Conservation (phyloP, 306 rosid species). For the Sicyos edulis region DNA sequence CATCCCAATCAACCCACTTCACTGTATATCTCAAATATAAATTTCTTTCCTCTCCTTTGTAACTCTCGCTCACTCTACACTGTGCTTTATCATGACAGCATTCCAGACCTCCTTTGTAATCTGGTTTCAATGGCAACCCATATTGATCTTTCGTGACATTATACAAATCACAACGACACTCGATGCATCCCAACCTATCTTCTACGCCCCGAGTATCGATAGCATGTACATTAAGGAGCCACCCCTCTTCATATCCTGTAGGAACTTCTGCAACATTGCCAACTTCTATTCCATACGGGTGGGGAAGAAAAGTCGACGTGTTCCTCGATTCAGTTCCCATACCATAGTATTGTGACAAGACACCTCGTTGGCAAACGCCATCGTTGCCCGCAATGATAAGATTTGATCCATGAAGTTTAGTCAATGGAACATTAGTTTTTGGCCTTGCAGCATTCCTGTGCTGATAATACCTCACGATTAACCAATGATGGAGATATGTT, state of each 20-base stretch:
- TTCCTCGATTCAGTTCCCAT: slow-evolving; percentile 63
- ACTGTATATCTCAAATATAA: slow-evolving; percentile 63
- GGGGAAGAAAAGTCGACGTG: slow-evolving; percentile 45
- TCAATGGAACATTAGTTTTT: slow-evolving; percentile 11
- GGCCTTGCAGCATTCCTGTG: slow-evolving; percentile 21
- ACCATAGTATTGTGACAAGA: slow-evolving; percentile 48
- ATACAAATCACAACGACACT: slow-evolving; percentile 63
- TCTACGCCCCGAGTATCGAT: slow-evolving; percentile 62
- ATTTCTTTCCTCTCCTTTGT: slow-evolving; percentile 38
- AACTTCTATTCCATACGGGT: slow-evolving; percentile 60
- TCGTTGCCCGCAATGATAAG: slow-evolving; percentile 24
- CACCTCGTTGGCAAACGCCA: slow-evolving; percentile 42
- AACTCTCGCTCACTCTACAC: slow-evolving; percentile 47
- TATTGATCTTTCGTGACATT: slow-evolving; percentile 38
- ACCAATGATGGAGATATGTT: slow-evolving; percentile 79
- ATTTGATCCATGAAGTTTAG: slow-evolving; percentile 19
- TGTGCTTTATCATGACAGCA: slow-evolving; percentile 56
- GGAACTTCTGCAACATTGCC: slow-evolving; percentile 56
- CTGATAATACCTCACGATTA: slow-evolving; percentile 22
- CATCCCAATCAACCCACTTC: slow-evolving; percentile 70
- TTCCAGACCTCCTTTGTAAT: slow-evolving; percentile 47
- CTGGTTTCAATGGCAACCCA: slow-evolving; percentile 33
- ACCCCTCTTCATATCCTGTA: slow-evolving; percentile 56
- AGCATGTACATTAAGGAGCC: slow-evolving; percentile 66
- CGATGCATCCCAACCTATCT: slow-evolving; percentile 54